These are phyloP conservation scores for Leishmania mexicana DNA, from an alignment of 208 protist species.

Conservation along the genomic window DNA sequence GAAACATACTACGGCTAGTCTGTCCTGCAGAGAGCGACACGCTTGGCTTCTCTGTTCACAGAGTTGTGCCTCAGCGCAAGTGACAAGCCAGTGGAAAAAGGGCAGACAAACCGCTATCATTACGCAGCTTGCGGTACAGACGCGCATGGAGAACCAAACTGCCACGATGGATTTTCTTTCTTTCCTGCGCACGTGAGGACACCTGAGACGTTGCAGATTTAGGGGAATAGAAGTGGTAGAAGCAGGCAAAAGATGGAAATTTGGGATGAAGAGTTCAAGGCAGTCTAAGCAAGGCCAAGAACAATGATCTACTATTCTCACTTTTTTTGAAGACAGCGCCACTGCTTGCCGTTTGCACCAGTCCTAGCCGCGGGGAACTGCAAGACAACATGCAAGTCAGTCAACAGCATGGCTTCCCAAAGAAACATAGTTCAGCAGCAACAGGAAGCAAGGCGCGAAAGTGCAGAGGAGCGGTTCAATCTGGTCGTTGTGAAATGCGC, in stretches of 20 bases:
- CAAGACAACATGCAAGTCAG: background rate
- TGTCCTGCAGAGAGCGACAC: background rate
- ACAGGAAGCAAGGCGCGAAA: background rate
- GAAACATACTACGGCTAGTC: background rate
- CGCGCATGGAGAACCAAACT: background rate
- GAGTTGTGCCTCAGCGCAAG: background rate
- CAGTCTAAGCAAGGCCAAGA: background rate
- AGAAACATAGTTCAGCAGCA: background rate
- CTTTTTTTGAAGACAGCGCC: background rate
- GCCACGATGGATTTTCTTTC: too few species aligned
- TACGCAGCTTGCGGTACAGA: too few species aligned
- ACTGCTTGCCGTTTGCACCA: background rate
- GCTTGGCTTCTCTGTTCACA: background rate
- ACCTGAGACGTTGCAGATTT: background rate
- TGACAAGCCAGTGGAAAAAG: background rate
- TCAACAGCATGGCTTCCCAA: background rate
- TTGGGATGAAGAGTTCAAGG: background rate
- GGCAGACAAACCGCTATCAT: background rate
- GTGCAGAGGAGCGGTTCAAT: background rate
- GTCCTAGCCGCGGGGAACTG: background rate
- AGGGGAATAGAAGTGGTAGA: background rate
- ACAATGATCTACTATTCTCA: background rate
- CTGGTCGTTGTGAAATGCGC: background rate
- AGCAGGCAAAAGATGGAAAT: background rate
- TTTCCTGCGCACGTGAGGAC: background rate